Base-by-base conservation (phyloP, 441 rosid genomes). In the Bruguiera hainesii region DNA sequence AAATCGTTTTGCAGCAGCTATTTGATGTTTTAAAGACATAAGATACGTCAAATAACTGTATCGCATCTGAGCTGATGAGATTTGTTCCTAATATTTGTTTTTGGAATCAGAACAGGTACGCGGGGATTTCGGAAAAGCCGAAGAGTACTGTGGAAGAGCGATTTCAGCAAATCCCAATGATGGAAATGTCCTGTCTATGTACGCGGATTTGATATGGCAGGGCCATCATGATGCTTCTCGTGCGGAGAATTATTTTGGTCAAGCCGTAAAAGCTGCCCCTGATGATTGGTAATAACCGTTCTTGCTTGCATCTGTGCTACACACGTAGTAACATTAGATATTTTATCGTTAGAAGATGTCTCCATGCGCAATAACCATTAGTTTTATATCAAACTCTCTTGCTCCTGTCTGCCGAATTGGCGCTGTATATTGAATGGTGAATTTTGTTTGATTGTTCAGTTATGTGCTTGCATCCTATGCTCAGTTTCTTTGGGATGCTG, bases 391-490 rank as follows among this genome's bases (percentile, higher is more conserved):
- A 37, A 10, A 37, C 46, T 37, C 0, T 37, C 15, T 10, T 35
- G 8, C 11, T 10, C 3, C 2, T 37, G 46, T 37, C 46, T 37
- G 15, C 46, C 1, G 46, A 37, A 37, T 53, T 25, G 57, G 20
- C 21, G 10, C 28, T 8, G 26, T 53, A 3, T 20, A 25, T 53
- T 53, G 13, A 21, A 53, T 9, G 9, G 57, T 2, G 7, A 25
- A 11, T 42, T 61, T 25, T 77, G 60, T 64, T 64, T 73, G 64
- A 16, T 81, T 80, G 39, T 82, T 76, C 84, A 93, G 98, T 71
- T 86, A 75, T 73, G 93, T 90, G 30, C 77, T 87, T 60, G 98
- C 98, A 69, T 88, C 96, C 0, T 89, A 90, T 76, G 96, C 93
- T 20, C 76, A 84, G 46, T 93, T 88, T 73, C 96, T 93, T 7